Evolutionary conservation across 345 rosid genomes (phyloP).

Genomic region (Ailanthus altissimus): DNA sequence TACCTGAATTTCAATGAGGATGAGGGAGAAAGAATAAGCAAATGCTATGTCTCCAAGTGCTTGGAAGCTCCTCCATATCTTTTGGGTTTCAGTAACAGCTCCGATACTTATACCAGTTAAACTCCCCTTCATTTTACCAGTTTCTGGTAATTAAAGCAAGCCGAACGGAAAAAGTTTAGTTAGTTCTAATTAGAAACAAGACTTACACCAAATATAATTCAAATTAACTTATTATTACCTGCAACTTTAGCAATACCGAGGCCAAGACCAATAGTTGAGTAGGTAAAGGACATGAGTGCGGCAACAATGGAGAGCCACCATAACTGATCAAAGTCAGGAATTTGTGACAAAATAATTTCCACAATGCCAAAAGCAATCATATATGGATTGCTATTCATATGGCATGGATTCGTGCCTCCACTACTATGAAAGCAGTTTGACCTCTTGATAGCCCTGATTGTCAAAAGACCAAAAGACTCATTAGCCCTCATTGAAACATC

Average conservation of each 20-base stretch:
- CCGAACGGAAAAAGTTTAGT: not conserved
- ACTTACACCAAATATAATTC: not conserved
- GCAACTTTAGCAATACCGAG: conserved; percentile 80
- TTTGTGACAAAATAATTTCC: conserved; percentile 67
- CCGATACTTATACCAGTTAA: conserved; percentile 71
- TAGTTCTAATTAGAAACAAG: not conserved
- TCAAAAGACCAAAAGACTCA: conserved; percentile 12
- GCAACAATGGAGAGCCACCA: conserved; percentile 94
- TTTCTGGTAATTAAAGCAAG: conserved; percentile 29
- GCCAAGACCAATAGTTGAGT: conserved; percentile 84
- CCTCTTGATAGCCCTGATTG: conserved; percentile 63
- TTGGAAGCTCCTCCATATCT: conserved; percentile 87
- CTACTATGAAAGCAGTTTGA: conserved; percentile 56
- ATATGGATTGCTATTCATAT: conserved; percentile 51
- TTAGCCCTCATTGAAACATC: not conserved
- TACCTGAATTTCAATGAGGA: conserved; percentile 91
- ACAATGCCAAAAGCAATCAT: conserved; percentile 66
- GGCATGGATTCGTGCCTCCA: conserved; percentile 50
- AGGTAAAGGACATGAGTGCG: conserved; percentile 94
- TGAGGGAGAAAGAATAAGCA: conserved; percentile 82
- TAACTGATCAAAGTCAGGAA: conserved; percentile 80
- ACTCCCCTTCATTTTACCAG: conserved; percentile 59
- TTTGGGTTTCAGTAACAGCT: conserved; percentile 53
- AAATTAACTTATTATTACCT: conserved; percentile 23
- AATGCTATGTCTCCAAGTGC: conserved; percentile 94